These are phyloP conservation scores for Rhodomyrtus psidioides DNA, from an alignment of 441 rosid genomes.

Conservation along the genomic window DNA sequence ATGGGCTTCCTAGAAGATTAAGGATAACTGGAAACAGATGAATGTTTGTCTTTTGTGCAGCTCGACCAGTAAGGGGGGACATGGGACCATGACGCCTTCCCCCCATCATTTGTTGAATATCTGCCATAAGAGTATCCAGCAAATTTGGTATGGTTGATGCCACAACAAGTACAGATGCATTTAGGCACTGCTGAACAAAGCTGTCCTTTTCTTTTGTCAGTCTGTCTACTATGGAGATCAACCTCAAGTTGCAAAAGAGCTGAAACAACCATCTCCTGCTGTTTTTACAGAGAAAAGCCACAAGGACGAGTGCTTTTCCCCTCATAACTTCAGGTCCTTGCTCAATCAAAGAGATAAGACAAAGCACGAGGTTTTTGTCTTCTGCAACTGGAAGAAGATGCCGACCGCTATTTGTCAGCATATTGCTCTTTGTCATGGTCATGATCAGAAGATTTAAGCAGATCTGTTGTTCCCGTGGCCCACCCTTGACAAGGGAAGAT, in stretches of 20 bases:
- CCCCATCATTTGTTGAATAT: conserved; percentile 78
- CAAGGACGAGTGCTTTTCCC: conserved; percentile 76
- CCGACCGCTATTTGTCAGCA: conserved; percentile 65
- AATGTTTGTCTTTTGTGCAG: conserved; percentile 52
- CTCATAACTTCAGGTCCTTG: conserved; percentile 80
- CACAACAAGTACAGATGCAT: conserved; percentile 59
- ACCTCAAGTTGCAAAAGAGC: conserved; percentile 70
- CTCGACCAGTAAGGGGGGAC: conserved; percentile 51
- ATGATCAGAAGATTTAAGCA: conserved; percentile 79
- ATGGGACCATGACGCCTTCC: conserved; percentile 81
- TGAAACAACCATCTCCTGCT: conserved; percentile 84
- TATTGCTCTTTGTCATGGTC: conserved; percentile 77
- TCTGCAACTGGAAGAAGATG: conserved; percentile 67
- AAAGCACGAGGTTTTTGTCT: conserved; percentile 71
- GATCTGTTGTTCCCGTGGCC: conserved; percentile 88
- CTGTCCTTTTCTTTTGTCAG: conserved; percentile 81
- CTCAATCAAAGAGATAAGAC: conserved; percentile 71
- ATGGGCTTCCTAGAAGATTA: conserved; percentile 80
- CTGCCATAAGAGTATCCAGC: conserved; percentile 66
- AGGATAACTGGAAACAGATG: conserved; percentile 81
- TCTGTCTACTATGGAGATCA: conserved; percentile 78
- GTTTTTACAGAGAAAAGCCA: conserved; percentile 81
- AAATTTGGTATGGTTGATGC: conserved; percentile 67
- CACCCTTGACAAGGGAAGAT: conserved; percentile 74
- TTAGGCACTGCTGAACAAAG: conserved; percentile 68